These are phyloP conservation scores for Cytospora paraplurivora DNA, from an alignment of 2,329 filamentous ascomycete species.

Conservation along the genomic window DNA sequence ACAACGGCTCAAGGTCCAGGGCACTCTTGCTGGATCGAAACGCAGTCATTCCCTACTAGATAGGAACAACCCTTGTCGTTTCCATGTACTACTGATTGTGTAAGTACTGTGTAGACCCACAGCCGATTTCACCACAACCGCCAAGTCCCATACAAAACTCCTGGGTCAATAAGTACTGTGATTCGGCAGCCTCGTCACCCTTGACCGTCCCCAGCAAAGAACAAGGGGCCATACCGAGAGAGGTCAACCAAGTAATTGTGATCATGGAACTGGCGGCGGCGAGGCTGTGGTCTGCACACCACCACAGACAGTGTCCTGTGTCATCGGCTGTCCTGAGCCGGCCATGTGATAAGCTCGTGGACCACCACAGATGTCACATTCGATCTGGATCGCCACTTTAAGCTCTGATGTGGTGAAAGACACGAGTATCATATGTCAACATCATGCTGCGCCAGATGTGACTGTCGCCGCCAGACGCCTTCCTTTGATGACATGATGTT, in stretches of 20 bases:
- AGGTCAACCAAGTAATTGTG: background rate
- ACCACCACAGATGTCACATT: background rate
- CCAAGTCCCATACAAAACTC: background rate
- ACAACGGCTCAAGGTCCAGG: conserved; percentile 16
- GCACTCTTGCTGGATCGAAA: conserved; percentile 16
- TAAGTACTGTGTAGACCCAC: background rate
- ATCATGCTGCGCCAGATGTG: conserved; percentile 16
- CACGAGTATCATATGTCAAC: conserved; percentile 16
- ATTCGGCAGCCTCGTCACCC: conserved; percentile 13
- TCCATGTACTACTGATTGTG: background rate
- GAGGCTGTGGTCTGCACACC: conserved; percentile 20
- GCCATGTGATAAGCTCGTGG: conserved; percentile 9
- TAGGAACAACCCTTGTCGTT: conserved; percentile 8
- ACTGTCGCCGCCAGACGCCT: conserved; percentile 13
- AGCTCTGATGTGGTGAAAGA: background rate
- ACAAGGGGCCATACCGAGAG: conserved; percentile 20
- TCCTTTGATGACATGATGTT: background rate
- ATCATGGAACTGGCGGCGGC: background rate
- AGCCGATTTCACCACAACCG: background rate
- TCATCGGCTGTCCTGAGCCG: conserved; percentile 17
- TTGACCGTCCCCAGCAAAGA: conserved; percentile 10
- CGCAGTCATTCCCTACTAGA: conserved; percentile 9
- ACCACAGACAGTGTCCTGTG: conserved; percentile 10
- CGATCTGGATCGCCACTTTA: conserved; percentile 11
- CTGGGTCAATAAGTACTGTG: background rate